Percentiles rank a stretch among this genome's conserved stretches.
Conservation (phyloP, 1,284 basidiomycete species). For the Cryptococcus sp. region DNA sequence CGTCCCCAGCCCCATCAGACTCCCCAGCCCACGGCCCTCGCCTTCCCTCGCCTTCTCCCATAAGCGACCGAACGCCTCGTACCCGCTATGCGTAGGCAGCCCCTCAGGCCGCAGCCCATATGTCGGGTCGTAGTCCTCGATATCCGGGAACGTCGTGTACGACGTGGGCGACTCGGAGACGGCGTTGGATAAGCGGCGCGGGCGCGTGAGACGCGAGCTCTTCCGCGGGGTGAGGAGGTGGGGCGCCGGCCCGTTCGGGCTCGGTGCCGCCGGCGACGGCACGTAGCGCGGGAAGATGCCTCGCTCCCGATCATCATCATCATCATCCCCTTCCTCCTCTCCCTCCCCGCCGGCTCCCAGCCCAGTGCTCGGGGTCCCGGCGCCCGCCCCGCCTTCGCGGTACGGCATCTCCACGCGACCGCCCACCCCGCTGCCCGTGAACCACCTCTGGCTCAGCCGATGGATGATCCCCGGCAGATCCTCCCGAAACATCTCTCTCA, state of each 20-base stretch:
- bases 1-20: conserved; percentile 35
- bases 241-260: conserved; percentile 14
- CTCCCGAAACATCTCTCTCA: conserved; percentile 96
- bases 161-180: conserved; percentile 46
- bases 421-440: conserved; percentile 44
- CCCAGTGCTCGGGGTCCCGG: conserved; percentile 43
- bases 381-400: conserved; percentile 21
- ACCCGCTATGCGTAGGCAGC: conserved; percentile 58
- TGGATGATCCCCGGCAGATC: conserved; percentile 98
- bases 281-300: conserved; percentile 45
- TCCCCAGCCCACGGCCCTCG: conserved; percentile 55
- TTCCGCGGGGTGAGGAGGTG: conserved; percentile 21
- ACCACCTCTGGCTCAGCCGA: conserved; percentile 89
- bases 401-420: conserved; percentile 49
- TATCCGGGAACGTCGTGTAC: conserved; percentile 65
- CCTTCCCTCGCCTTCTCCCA: conserved; percentile 62
- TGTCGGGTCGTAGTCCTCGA: conserved; percentile 91
- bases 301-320: conserved; percentile 32
- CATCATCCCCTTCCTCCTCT: conserved; percentile 48
- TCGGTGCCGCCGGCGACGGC: conserved; percentile 30
- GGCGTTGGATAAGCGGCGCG: conserved; percentile 21
- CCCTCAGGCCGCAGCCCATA: conserved; percentile 94
- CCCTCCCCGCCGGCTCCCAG: conserved; percentile 55
- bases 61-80: conserved; percentile 48
- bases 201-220: conserved; percentile 8